Base-by-base conservation (phyloP, 495 filamentous ascomycete species). In the Emericellopsis terricola region DNA sequence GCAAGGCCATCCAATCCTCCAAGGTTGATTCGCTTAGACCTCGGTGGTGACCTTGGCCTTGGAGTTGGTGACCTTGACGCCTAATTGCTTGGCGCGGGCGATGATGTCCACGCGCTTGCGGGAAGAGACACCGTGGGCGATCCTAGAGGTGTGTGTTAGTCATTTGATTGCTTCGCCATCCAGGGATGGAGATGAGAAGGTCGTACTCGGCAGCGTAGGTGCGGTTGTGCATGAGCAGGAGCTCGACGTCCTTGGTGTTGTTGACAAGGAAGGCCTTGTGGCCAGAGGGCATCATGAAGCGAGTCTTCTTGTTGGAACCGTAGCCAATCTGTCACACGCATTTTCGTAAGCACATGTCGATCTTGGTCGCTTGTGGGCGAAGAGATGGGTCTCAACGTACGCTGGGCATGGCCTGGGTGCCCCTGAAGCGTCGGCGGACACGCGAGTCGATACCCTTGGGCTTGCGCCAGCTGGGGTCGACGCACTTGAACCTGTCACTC, bases 241-340 rank as follows among this genome's bases (percentile, higher is more conserved):
- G 77, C 65, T 96, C 87, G 53, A 97, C 78, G 52, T 96, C 91
- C 54, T 73, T 65, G 60, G 75, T 56, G 73, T 94, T 96, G 72
- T 83, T 77, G 64, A 97, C 89, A 56, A 96, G 76, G 76, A 97
- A 97, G 39, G 89, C 85, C 73, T 96, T 96, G 76, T 94, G 89
- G 65, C 89, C 89, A 51, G 84, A 92, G 55, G 89, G 91, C 76
- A 86, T 93, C 73, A 94, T 76, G 70, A 96, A 85, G 43, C 79
- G 73, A 53, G 89, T 97, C 75, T 94, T 96, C 73, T 78, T 89
- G 77, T 97, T 94, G 63, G 73, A 81, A 46, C 89, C 87, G 59
- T 85, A 96, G 46, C 89, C 89, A 60, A 97, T 97, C 87, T 93
- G 51, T 41, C 30, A 31, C n/a, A n/a, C n/a, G n/a, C n/a, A n/a